These are phyloP conservation scores for Choanephora cucurbitarum DNA, from an alignment of 371 early-diverging fungal species.

Conservation along the genomic window DNA sequence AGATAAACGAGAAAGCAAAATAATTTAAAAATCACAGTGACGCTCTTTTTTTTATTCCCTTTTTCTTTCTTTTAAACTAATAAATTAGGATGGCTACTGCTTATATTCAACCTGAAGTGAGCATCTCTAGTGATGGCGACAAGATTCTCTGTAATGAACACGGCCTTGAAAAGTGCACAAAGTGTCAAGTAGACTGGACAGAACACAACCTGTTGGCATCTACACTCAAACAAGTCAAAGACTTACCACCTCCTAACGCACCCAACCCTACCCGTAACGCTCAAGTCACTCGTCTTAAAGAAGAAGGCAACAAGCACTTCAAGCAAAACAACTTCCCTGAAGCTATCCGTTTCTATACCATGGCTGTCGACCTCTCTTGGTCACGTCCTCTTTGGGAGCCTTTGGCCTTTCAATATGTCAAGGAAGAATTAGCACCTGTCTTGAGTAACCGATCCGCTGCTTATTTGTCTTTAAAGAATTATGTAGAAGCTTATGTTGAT, in stretches of 20 bases:
- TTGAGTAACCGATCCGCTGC: conserved; percentile 76
- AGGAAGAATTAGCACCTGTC: conserved; percentile 72
- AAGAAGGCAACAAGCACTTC: conserved; percentile 75
- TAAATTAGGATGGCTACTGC: conserved; percentile 9
- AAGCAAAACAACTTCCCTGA: conserved; percentile 66
- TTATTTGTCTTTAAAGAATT: conserved; percentile 64
- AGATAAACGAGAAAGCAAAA: background rate
- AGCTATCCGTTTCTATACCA: conserved; percentile 72
- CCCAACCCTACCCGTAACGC: conserved; percentile 65
- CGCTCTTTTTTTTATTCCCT: conserved; percentile 3
- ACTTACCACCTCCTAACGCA: conserved; percentile 71
- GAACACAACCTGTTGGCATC: conserved; percentile 56
- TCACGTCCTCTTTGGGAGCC: conserved; percentile 83
- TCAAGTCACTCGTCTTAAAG: conserved; percentile 69
- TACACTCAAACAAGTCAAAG: conserved; percentile 53
- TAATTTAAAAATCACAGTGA: too few relatives aligned
- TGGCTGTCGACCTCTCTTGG: conserved; percentile 71
- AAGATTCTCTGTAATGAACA: conserved; percentile 54
- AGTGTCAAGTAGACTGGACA: conserved; percentile 53
- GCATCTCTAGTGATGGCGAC: conserved; percentile 28
- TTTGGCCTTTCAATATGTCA: conserved; percentile 56
- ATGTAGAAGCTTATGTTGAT: conserved; percentile 75
- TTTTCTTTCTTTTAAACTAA: conserved; percentile 4
- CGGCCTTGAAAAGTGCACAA: conserved; percentile 47
- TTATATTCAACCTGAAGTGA: conserved; percentile 27